phyloP scores from a whole-genome alignment of 768 basidiomycete species.

The Lentinula edodes region DNA sequence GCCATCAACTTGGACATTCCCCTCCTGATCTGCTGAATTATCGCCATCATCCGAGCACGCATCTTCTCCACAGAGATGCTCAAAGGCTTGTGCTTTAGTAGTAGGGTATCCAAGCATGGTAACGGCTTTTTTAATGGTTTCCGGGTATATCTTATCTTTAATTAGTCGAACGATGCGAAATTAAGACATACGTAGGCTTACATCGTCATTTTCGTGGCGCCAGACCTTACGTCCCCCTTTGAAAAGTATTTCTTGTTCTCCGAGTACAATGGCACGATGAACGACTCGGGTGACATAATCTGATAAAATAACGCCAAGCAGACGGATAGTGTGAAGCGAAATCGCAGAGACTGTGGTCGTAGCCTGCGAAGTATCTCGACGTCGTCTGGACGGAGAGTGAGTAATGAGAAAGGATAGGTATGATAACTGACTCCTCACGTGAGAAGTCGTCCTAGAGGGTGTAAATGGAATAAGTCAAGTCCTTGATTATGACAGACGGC shows the following conservation, averaged over 20 bases:
- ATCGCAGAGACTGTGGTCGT: constrained; percentile 26
- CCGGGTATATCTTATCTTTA: neutral
- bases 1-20: neutral
- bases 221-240: constrained; percentile 61
- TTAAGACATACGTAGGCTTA: neutral
- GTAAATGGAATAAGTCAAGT: constrained; percentile 45
- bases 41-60: neutral
- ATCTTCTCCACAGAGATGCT: neutral
- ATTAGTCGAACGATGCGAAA: neutral
- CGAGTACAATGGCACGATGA: constrained; percentile 44
- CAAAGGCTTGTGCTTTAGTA: neutral
- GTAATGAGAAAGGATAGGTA: neutral
- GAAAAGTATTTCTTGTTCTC: constrained; percentile 52
- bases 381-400: neutral
- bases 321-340: constrained; percentile 41
- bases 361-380: neutral
- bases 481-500: constrained; percentile 34
- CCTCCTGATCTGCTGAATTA: neutral
- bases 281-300: constrained; percentile 49
- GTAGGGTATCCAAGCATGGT: neutral
- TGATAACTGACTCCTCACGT: constrained; percentile 22
- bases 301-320: constrained; percentile 39
- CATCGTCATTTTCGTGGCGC: constrained; percentile 30
- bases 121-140: neutral
- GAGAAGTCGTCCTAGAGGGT: constrained; percentile 31